Evolutionary conservation across 768 basidiomycete genomes (phyloP).

Genomic region (Lepiota venenata): DNA sequence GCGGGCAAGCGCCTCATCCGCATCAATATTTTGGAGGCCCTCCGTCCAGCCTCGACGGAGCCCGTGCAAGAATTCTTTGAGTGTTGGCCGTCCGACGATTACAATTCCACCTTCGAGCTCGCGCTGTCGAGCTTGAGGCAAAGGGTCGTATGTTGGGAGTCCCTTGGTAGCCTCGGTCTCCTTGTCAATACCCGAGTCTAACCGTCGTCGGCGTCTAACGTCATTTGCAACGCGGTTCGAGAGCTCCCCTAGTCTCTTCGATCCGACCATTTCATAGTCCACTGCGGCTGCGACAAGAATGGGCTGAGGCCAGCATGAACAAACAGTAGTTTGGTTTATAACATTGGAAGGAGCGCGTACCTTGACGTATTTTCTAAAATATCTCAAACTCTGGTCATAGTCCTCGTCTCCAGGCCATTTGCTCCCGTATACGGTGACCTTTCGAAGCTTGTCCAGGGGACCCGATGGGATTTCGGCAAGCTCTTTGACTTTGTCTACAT

Average conservation of each 20-base stretch:
- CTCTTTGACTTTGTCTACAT: slow-evolving; percentile 75
- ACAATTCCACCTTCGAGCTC: slow-evolving; percentile 83
- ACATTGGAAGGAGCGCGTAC: slow-evolving; percentile 41
- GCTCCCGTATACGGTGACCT: slow-evolving; percentile 81
- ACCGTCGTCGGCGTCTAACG: slow-evolving; percentile 66
- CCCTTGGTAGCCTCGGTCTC: slow-evolving; percentile 37
- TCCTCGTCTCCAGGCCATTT: slow-evolving; percentile 98
- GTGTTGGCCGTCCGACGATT: slow-evolving; percentile 82
- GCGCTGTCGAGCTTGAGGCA: slow-evolving; percentile 47
- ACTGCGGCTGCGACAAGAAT: slow-evolving; percentile 91
- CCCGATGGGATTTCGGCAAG: slow-evolving; percentile 68
- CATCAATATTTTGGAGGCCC: slow-evolving; percentile 61
- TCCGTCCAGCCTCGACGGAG: slow-evolving; percentile 83
- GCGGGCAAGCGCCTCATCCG: slow-evolving; percentile 66
- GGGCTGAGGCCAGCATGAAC: slow-evolving; percentile 51
- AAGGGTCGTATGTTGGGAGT: slow-evolving; percentile 51
- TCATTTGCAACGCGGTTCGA: slow-evolving; percentile 72
- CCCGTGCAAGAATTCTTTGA: slow-evolving; percentile 95
- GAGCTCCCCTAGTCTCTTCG: slow-evolving; percentile 84
- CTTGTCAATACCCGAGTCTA: slow-evolving; percentile 60
- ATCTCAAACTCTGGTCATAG: slow-evolving; percentile 74
- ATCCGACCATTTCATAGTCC: slow-evolving; percentile 83
- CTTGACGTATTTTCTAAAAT: slow-evolving; percentile 98
- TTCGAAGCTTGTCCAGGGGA: slow-evolving; percentile 65
- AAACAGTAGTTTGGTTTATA: slow-evolving; percentile 9